A percentile compares a stretch with the other conserved stretches of the same genome.
Evolutionary conservation across 345 rosid species (phyloP).

Genomic region (Cardiospermum halicacabum): DNA sequence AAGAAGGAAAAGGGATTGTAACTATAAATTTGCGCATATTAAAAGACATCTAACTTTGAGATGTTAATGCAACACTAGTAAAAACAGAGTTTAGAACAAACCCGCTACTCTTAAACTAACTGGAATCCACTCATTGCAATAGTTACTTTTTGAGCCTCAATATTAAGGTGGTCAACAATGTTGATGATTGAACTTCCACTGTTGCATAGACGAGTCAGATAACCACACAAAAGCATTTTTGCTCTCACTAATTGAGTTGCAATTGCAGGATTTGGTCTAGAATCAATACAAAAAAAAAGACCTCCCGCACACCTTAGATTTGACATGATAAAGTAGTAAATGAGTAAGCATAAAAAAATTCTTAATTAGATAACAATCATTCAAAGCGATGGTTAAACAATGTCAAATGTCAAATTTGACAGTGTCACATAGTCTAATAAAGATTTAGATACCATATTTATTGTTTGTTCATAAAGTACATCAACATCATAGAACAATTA

Average conservation of each 20-base stretch:
- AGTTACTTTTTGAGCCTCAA: slow-evolving; percentile 96
- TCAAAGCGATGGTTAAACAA: background rate
- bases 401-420: background rate
- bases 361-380: background rate
- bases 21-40: background rate
- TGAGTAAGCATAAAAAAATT: background rate
- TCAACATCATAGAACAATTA: background rate
- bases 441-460: background rate
- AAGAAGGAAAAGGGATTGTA: background rate
- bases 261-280: slow-evolving; percentile 73
- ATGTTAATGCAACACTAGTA: background rate
- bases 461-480: background rate
- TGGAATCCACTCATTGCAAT: slow-evolving; percentile 62
- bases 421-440: background rate
- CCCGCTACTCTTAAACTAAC: background rate
- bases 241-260: slow-evolving; percentile 94
- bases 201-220: slow-evolving; percentile 89
- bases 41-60: background rate
- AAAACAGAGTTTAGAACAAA: background rate
- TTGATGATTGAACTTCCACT: slow-evolving; percentile 99
- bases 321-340: background rate
- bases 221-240: slow-evolving; percentile 94
- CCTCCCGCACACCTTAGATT: slow-evolving; percentile 82
- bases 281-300: slow-evolving; percentile 94
- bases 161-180: slow-evolving; percentile 93